A percentile compares a stretch with the other conserved stretches of the same genome.
phyloP scores from a whole-genome alignment of 2,329 filamentous ascomycete species.

The Aspergillus aculeatinus region DNA sequence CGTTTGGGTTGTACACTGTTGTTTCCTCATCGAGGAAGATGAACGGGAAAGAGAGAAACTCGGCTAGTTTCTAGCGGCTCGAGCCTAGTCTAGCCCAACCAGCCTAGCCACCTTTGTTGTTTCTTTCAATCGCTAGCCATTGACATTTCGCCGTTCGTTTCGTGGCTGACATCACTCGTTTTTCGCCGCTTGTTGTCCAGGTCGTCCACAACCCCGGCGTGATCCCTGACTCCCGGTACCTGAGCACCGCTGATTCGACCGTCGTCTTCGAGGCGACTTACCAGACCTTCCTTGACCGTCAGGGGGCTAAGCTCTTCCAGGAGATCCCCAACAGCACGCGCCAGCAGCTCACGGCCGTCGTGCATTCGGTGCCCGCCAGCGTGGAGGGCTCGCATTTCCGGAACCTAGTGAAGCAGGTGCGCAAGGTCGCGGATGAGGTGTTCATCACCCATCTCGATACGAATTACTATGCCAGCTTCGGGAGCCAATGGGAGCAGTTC shows the following conservation, averaged over 20 bases:
- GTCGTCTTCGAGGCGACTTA: conserved; percentile 49
- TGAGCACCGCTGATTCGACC: conserved; percentile 44
- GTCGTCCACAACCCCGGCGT: conserved; percentile 50
- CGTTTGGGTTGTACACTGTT: background rate
- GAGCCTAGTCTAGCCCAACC: background rate
- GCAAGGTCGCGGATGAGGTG: conserved; percentile 38
- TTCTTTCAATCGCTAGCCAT: too few species aligned
- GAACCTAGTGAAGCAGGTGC: conserved; percentile 36
- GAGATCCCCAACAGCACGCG: conserved; percentile 34
- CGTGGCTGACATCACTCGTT: too few species aligned
- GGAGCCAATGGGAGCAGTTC: conserved; percentile 38
- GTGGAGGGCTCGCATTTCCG: conserved; percentile 31
- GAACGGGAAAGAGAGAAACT: background rate
- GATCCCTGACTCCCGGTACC: conserved; percentile 43
- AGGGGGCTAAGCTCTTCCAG: conserved; percentile 33
- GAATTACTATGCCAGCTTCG: conserved; percentile 45
- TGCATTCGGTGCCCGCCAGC: conserved; percentile 39
- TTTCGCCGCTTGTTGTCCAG: conserved; percentile 18
- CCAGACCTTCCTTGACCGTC: conserved; percentile 36
- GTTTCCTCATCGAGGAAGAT: background rate
- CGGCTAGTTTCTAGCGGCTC: background rate
- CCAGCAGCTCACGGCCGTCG: conserved; percentile 34
- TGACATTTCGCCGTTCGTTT: too few species aligned
- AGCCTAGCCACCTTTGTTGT: background rate
- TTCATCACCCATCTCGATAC: conserved; percentile 42